Evolutionary conservation across 225 moss, liverwort and hornwort genomes (phyloP), one percentile per base, ranked within the genome.

Genomic region (Rhytidiadelphus loreus): DNA sequence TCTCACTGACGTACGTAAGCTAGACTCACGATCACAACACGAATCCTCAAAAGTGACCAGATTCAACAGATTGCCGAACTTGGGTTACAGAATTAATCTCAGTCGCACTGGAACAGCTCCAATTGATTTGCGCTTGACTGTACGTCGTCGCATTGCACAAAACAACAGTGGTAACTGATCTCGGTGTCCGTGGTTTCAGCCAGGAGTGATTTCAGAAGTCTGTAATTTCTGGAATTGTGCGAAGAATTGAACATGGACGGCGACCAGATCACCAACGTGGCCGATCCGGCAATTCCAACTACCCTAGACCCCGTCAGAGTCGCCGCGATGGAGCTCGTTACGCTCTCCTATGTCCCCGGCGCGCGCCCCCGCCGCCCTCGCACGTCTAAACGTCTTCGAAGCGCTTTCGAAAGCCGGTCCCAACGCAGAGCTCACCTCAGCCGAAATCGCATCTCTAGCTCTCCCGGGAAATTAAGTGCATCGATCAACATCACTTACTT

Each of bases 401-500:
- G 88, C 64, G 9, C 46, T 93, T 17, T 88, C 88, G 7, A 21
- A 35, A 11, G 83, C 63, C 32, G 93, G 89, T 33, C 33, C 77
- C 7, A 84, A 55, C 16, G 76, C 82, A 16, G 73, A 39, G 41
- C 83, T 93, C n/a, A 93, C 91, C 8, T 29, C 91, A 8, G 16
- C 62, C 16, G 90, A 94, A 60, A 61, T 94, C 24, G 92, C 92
- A 11, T 61, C 65, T 32, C 75, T n/a, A 32, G 88, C 88, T 11
- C 28, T 88, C 48, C 93, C 83, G 6, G 84, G 88, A 52, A 83
- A 91, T 48, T 48, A 48, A 90, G 79, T 4, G 82, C 46, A 61
- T 91, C n/a, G n/a, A n/a, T n/a, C 41, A 90, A 89, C 77, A 48
- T 91, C 7, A 6, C 16, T 8, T 89, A 92, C 14, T 46, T 94